Conservation (phyloP, 257 asterid genomes). For the Datura wrightii region DNA sequence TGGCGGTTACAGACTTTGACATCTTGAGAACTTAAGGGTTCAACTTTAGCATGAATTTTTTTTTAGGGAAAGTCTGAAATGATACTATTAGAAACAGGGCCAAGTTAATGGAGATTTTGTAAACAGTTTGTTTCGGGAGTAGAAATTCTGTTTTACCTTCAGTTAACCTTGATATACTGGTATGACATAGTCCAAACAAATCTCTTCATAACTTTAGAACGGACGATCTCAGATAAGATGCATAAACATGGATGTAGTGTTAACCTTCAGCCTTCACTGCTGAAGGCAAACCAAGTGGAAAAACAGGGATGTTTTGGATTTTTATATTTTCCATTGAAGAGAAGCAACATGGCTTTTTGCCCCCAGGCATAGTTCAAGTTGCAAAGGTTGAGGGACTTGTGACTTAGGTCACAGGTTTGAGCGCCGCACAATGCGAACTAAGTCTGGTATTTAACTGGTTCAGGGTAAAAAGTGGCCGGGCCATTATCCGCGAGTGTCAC, state of each 20-base stretch:
- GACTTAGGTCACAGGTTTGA: not conserved
- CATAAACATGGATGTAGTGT: not conserved
- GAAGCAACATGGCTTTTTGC: not conserved
- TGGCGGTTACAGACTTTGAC: not conserved
- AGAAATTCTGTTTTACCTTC: slow-evolving; percentile 1
- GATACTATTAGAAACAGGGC: not conserved
- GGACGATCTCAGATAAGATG: not conserved
- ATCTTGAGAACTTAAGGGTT: not conserved
- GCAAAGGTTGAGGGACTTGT: not conserved
- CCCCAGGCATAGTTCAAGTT: not conserved
- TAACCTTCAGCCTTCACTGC: not conserved
- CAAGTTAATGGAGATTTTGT: not conserved
- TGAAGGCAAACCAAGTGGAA: not conserved
- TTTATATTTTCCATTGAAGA: not conserved
- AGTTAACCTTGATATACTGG: slow-evolving; percentile 12
- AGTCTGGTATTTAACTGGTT: not conserved
- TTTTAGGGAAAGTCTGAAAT: not conserved
- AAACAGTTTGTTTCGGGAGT: not conserved
- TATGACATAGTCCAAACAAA: not conserved
- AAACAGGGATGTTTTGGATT: not conserved
- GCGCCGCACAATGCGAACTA: not conserved
- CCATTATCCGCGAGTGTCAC: not conserved
- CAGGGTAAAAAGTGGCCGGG: not conserved
- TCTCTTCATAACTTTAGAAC: not conserved
- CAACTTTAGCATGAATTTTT: not conserved